These are phyloP conservation scores for Eucalyptus rudis DNA, from an alignment of 345 rosid genomes.

Conservation along the genomic window DNA sequence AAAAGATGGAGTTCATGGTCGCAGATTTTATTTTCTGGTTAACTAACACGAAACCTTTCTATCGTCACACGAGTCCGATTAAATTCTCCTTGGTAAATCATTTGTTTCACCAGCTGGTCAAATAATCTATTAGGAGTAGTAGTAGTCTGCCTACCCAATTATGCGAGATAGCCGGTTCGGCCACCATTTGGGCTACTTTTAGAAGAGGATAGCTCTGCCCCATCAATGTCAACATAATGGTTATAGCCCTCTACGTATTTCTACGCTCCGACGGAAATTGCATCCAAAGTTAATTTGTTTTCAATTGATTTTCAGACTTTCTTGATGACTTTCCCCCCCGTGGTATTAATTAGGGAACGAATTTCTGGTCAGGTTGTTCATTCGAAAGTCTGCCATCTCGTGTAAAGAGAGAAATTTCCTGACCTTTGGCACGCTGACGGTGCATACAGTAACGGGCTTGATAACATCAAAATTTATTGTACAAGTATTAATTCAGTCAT, in stretches of 20 bases:
- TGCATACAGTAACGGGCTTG: not conserved
- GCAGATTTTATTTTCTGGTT: not conserved
- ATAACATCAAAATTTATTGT: not conserved
- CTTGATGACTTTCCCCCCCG: not conserved
- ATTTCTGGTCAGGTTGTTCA: not conserved
- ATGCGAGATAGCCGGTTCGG: not conserved
- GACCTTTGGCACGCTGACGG: not conserved
- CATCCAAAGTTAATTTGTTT: not conserved
- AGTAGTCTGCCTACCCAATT: not conserved
- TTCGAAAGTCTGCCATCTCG: not conserved
- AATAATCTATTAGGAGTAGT: not conserved
- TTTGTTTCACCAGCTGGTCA: not conserved
- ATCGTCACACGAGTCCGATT: not conserved
- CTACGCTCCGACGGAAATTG: not conserved
- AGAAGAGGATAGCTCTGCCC: not conserved
- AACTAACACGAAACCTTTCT: not conserved
- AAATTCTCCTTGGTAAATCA: not conserved
- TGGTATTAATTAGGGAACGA: not conserved
- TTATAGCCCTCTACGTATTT: not conserved
- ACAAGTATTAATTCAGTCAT: accelerated
- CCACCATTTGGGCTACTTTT: not conserved
- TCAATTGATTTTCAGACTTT: not conserved
- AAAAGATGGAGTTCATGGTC: not conserved
- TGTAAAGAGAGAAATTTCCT: not conserved
- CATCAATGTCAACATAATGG: not conserved